A percentile compares a stretch with the other conserved stretches of the same genome.
Evolutionary conservation across 345 rosid genomes (phyloP).

Genomic region (Eucalyptus albens): DNA sequence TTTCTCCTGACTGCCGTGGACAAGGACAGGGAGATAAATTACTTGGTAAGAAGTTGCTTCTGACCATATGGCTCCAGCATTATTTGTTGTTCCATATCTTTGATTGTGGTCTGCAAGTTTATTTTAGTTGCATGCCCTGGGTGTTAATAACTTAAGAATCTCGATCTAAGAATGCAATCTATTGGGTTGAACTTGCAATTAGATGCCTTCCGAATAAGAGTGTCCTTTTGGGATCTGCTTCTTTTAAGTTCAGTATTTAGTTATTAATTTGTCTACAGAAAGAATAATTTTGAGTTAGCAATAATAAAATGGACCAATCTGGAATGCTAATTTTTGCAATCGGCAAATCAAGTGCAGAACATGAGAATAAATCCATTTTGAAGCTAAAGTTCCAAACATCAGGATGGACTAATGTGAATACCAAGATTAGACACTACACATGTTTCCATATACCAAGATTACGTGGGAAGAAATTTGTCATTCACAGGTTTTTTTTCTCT

Average conservation of each 20-base stretch:
- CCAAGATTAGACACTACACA: neutral
- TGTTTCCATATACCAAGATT: neutral
- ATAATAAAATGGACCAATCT: neutral
- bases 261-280: neutral
- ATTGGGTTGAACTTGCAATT: neutral
- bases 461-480: neutral
- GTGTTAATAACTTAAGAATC: neutral
- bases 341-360: neutral
- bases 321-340: neutral
- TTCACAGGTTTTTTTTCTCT: neutral
- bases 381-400: neutral
- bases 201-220: neutral
- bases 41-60: constrained; percentile 37
- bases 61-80: neutral
- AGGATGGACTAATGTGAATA: neutral
- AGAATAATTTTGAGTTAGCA: neutral
- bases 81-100: neutral
- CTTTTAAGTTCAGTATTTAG: neutral
- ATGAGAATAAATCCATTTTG: neutral
- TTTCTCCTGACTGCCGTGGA: constrained; percentile 86
- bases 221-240: neutral
- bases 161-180: neutral
- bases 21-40: constrained; percentile 97
- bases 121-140: neutral
- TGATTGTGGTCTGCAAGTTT: neutral